Percentiles rank a stretch among this genome's conserved stretches.
phyloP scores from a whole-genome alignment of 2,329 filamentous ascomycete genomes.

The Phialophora verrucosa region DNA sequence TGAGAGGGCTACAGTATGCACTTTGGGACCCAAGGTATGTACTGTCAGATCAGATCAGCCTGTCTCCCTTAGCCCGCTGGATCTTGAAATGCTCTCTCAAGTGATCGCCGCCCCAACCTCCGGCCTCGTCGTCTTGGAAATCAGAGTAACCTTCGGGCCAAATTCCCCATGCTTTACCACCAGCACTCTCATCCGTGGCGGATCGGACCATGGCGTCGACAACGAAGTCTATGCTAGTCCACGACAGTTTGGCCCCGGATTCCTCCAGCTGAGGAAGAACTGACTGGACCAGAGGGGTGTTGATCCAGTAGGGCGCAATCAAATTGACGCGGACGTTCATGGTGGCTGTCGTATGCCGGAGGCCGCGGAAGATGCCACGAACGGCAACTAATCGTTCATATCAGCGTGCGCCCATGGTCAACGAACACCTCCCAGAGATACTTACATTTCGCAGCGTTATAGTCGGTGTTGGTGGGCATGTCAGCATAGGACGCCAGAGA shows the following conservation, averaged over 20 bases:
- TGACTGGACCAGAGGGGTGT: constrained; percentile 14
- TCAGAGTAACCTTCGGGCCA: constrained; percentile 15
- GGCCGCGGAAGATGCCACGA: constrained; percentile 33
- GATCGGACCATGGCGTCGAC: constrained; percentile 19
- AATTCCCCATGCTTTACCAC: constrained; percentile 12
- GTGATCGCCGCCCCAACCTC: constrained; percentile 11
- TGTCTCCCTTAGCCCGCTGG: constrained; percentile 8
- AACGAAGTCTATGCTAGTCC: constrained; percentile 15
- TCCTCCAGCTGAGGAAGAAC: not conserved
- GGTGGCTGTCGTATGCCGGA: constrained; percentile 12
- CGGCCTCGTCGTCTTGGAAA: constrained; percentile 13
- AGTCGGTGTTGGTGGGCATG: constrained; percentile 15
- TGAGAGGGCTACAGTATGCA: not conserved
- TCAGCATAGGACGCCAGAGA: constrained; percentile 19
- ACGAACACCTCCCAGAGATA: not conserved
- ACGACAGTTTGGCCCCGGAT: constrained; percentile 1
- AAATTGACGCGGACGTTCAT: constrained; percentile 18
- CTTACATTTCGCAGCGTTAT: constrained; percentile 23
- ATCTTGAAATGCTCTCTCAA: constrained; percentile 12
- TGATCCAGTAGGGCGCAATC: constrained; percentile 19
- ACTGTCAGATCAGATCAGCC: not conserved
- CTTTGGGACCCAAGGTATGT: not conserved
- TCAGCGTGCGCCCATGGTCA: not conserved
- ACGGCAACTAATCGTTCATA: constrained; percentile 20
- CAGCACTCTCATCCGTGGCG: constrained; percentile 17